phyloP scores from a whole-genome alignment of 768 basidiomycete species.

The Myochromella boudieri region DNA sequence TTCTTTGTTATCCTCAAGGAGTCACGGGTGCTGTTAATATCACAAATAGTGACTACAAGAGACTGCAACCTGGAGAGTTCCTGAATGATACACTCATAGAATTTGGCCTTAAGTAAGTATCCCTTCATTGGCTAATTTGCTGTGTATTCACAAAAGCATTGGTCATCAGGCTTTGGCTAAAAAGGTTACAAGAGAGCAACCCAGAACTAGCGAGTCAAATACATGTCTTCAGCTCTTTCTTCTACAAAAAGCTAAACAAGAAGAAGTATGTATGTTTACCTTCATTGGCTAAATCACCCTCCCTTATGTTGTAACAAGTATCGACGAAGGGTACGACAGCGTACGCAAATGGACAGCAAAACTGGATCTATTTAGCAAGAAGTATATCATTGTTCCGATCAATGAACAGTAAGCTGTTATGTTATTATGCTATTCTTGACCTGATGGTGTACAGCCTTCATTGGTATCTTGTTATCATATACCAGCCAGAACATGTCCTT shows the following conservation, averaged over 20 bases:
- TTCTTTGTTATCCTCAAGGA: constrained; percentile 72
- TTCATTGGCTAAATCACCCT: background rate
- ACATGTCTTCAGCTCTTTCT: constrained; percentile 96
- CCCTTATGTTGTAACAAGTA: constrained; percentile 27
- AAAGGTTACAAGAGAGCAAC: constrained; percentile 49
- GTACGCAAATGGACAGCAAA: constrained; percentile 95
- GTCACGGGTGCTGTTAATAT: constrained; percentile 78
- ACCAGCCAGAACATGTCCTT: constrained; percentile 68
- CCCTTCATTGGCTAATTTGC: background rate
- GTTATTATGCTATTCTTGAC: background rate
- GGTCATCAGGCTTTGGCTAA: constrained; percentile 64
- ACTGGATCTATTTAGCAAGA: constrained; percentile 85
- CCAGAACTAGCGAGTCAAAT: constrained; percentile 70
- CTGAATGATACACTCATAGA: constrained; percentile 97
- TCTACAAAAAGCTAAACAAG: constrained; percentile 90
- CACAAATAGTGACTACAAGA: constrained; percentile 72
- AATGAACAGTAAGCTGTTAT: constrained; percentile 81
- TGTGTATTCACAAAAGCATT: background rate
- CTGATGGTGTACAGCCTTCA: constrained; percentile 59
- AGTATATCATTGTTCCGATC: constrained; percentile 92
- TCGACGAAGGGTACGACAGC: constrained; percentile 71
- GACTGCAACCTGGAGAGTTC: constrained; percentile 79
- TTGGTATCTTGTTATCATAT: constrained; percentile 97
- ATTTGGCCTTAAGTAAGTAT: constrained; percentile 85
- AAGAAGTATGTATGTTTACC: constrained; percentile 47